phyloP scores from a whole-genome alignment of 208 protist genomes.

The Sergeia podlipaevii region DNA sequence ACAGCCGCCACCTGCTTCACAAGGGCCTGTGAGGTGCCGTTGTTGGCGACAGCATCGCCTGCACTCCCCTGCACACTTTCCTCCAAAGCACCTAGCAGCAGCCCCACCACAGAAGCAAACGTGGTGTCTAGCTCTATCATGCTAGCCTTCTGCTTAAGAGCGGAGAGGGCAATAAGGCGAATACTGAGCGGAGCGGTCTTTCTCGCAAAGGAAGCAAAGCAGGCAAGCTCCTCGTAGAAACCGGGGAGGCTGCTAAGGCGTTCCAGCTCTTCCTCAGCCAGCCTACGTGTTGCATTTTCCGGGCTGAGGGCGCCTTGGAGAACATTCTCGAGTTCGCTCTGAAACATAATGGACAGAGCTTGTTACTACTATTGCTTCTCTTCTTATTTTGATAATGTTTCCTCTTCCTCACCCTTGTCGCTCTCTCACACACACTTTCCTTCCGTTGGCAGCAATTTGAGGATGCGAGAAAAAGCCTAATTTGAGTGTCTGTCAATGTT shows the following conservation, averaged over 20 bases:
- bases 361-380: not conserved
- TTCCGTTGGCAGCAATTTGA: no score
- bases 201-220: slow-evolving; percentile 9
- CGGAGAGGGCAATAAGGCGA: slow-evolving; percentile 33
- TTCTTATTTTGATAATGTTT: slow-evolving; percentile 9
- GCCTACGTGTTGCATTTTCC: slow-evolving; percentile 33
- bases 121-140: not conserved
- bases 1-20: slow-evolving; percentile 8
- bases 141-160: slow-evolving; percentile 37
- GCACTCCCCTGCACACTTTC: no score
- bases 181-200: slow-evolving; percentile 2
- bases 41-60: no score
- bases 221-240: slow-evolving; percentile 20
- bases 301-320: slow-evolving; percentile 35
- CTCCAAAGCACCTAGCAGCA: not conserved
- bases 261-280: slow-evolving; percentile 44
- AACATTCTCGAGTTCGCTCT: slow-evolving; percentile 10
- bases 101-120: not conserved
- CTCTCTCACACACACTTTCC: no score
- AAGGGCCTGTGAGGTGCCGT: not conserved
- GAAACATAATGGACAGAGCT: not conserved
- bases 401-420: no score
- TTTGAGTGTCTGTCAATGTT: not conserved
- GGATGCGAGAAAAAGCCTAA: no score
- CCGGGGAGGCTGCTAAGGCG: slow-evolving; percentile 12